Percentiles rank a stretch among this genome's conserved stretches.
Conservation (phyloP, 305 asterid species). For the Nicotiana rustica region DNA sequence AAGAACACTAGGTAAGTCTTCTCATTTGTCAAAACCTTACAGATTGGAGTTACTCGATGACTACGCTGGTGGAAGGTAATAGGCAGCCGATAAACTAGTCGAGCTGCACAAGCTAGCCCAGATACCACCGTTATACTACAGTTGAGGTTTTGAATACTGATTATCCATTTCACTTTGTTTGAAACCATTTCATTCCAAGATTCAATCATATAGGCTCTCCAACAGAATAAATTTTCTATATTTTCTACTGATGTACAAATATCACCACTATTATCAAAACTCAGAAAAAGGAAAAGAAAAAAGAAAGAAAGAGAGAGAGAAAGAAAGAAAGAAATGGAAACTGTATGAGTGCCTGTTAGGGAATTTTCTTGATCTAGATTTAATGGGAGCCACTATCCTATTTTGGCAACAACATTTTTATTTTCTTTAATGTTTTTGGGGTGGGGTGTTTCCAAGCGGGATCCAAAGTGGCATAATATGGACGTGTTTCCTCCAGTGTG, state of each 20-base stretch:
- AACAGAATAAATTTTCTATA: background rate
- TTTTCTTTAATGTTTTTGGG: too few relatives aligned
- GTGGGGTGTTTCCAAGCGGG: too few relatives aligned
- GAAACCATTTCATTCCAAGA: background rate
- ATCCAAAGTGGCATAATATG: too few relatives aligned
- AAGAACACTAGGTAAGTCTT: background rate
- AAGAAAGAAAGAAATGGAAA: background rate
- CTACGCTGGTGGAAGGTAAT: background rate
- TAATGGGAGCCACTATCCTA: too few relatives aligned
- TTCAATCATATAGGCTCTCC: background rate
- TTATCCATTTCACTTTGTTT: background rate
- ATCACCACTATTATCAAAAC: background rate
- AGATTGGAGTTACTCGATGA: background rate
- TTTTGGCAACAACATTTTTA: too few relatives aligned
- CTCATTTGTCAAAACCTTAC: background rate
- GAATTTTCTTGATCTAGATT: too few relatives aligned
- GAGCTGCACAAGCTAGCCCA: background rate
- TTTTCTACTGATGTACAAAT: background rate
- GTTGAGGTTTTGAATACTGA: background rate
- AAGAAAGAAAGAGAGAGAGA: too few relatives aligned
- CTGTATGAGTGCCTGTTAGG: background rate
- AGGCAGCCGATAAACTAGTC: background rate
- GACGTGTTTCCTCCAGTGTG: too few relatives aligned
- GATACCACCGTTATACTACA: background rate
- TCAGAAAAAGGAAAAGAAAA: background rate